These are phyloP conservation scores for Tuber microsphaerosporum DNA, from an alignment of 495 filamentous ascomycete genomes.

Conservation along the genomic window DNA sequence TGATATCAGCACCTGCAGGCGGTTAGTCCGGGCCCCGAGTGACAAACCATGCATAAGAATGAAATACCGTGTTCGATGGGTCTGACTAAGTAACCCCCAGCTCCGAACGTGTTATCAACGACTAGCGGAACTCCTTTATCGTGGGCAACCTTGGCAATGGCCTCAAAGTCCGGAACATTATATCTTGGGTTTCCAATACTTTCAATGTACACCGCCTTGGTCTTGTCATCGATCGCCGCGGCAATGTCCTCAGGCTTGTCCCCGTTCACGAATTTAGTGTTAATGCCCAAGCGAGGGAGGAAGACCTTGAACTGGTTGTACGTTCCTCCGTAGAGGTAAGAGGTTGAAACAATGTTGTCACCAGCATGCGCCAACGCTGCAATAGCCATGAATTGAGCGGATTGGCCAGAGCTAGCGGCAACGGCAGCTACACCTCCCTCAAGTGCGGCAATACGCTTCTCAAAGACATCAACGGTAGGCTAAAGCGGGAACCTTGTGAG, in stretches of 20 bases:
- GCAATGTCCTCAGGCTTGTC: slow-evolving; percentile 79
- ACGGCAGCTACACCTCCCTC: slow-evolving; percentile 90
- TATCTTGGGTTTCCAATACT: slow-evolving; percentile 93
- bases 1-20: slow-evolving; percentile 61
- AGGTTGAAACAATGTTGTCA: slow-evolving; percentile 92
- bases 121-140: slow-evolving; percentile 77
- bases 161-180: slow-evolving; percentile 86
- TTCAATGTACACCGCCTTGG: slow-evolving; percentile 94
- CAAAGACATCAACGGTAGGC: slow-evolving; percentile 96
- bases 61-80: slow-evolving; percentile 78
- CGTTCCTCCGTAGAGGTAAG: slow-evolving; percentile 91
- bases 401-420: slow-evolving; percentile 82
- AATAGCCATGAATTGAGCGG: slow-evolving; percentile 91
- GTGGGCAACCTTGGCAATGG: slow-evolving; percentile 71
- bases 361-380: slow-evolving; percentile 72
- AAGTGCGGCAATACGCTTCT: slow-evolving; percentile 91
- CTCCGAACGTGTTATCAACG: slow-evolving; percentile 97
- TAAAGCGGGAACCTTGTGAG: slow-evolving; percentile 39
- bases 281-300: slow-evolving; percentile 77
- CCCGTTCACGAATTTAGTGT: slow-evolving; percentile 80
- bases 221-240: slow-evolving; percentile 84
- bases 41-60: background rate
- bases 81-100: slow-evolving; percentile 81
- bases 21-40: background rate
- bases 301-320: slow-evolving; percentile 98